phyloP scores from a whole-genome alignment of 2,329 filamentous ascomycete species.

The Aspergillus vadensis region DNA sequence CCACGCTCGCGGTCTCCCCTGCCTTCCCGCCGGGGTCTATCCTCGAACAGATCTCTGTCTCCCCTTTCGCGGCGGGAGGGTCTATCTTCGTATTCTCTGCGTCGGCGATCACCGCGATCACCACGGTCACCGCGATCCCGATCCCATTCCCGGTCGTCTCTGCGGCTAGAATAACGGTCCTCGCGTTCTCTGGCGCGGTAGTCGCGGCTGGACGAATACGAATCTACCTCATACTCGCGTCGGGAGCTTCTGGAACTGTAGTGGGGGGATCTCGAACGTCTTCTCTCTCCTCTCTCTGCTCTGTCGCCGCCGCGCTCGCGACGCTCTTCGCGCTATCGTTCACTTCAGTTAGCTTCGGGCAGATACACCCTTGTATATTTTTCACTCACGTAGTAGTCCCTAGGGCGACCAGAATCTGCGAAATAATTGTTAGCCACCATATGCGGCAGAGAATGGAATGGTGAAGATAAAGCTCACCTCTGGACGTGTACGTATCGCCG shows the following conservation, averaged over 20 bases:
- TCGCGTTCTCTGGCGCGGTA: constrained; percentile 93
- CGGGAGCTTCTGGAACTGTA: constrained; percentile 67
- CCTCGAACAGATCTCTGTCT: constrained; percentile 65
- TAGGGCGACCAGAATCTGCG: constrained; percentile 54
- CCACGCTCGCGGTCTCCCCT: constrained; percentile 37
- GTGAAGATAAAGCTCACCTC: constrained; percentile 58
- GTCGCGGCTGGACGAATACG: constrained; percentile 89
- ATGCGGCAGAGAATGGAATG: not conserved
- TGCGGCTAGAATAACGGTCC: constrained; percentile 78
- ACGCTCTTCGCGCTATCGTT: constrained; percentile 49
- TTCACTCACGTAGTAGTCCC: constrained; percentile 56
- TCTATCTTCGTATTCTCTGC: constrained; percentile 67
- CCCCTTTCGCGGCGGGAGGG: constrained; percentile 53
- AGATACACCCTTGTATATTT: not conserved
- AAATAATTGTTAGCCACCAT: constrained; percentile 38
- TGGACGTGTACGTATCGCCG: constrained; percentile 78
- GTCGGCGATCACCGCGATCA: constrained; percentile 36
- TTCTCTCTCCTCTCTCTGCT: constrained; percentile 59
- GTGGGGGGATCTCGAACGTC: constrained; percentile 85
- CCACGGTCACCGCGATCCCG: constrained; percentile 62
- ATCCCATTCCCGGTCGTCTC: constrained; percentile 76
- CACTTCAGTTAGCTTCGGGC: not conserved
- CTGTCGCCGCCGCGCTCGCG: constrained; percentile 47
- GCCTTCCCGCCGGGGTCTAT: constrained; percentile 53
- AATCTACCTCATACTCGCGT: constrained; percentile 75